Conservation (phyloP, 257 asterid genomes). For the Solanum infundibuliforme region DNA sequence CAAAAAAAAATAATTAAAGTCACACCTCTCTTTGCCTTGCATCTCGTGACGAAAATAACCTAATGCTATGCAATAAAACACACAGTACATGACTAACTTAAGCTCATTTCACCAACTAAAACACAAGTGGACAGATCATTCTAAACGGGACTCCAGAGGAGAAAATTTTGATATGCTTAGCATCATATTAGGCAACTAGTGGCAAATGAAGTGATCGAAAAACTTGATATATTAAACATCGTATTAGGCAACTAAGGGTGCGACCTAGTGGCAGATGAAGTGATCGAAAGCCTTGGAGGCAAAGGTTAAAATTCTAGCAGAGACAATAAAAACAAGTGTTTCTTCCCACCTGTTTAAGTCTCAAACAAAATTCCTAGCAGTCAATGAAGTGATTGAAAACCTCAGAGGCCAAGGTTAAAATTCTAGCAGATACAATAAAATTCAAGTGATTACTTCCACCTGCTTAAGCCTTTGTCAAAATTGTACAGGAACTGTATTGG, state of each 20-base stretch:
- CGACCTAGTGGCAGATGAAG: not conserved
- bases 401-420: not conserved
- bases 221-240: not conserved
- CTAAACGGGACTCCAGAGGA: not conserved
- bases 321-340: not conserved
- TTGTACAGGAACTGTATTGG: not conserved
- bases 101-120: not conserved
- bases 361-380: not conserved
- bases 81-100: not conserved
- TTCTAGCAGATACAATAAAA: not conserved
- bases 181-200: not conserved
- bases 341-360: not conserved
- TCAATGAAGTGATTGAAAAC: not conserved
- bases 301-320: not conserved
- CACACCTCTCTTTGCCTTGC: not conserved
- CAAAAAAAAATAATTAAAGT: not conserved
- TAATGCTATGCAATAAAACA: not conserved
- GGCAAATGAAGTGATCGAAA: not conserved
- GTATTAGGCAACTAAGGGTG: not conserved
- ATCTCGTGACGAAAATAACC: not conserved
- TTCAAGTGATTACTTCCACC: not conserved
- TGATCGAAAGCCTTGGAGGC: not conserved
- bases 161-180: not conserved
- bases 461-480: not conserved
- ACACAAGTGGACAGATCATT: not conserved